Percentiles rank a stretch among this genome's conserved stretches.
phyloP scores from a whole-genome alignment of 495 filamentous ascomycete genomes.

The Tuber borchii region DNA sequence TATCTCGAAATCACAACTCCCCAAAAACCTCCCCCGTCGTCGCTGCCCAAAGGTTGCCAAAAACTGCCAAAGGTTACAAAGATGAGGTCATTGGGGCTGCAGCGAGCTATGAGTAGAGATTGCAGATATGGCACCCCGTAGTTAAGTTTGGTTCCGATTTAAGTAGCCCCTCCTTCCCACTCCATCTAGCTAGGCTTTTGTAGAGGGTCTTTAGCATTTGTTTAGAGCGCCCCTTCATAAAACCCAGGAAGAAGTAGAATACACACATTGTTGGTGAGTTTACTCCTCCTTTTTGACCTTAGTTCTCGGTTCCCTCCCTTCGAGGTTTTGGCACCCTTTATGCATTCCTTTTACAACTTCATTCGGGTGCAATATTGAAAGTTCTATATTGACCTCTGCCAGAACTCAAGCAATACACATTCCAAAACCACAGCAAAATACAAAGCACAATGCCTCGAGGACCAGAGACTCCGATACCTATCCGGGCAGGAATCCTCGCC shows the following conservation, averaged over 20 bases:
- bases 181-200: neutral
- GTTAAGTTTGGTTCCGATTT: neutral
- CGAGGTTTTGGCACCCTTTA: neutral
- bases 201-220: neutral
- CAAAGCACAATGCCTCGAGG: slow-evolving; percentile 29
- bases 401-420: neutral
- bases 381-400: neutral
- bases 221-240: neutral
- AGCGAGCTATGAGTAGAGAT: neutral
- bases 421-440: slow-evolving; percentile 6
- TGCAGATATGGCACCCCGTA: neutral
- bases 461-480: slow-evolving; percentile 31
- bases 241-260: neutral
- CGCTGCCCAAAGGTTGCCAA: neutral
- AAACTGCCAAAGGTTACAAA: neutral
- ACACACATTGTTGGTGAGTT: neutral
- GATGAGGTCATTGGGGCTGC: neutral
- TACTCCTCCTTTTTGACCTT: neutral
- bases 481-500: slow-evolving; percentile 32
- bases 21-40: neutral
- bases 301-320: neutral
- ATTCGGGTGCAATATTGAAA: neutral
- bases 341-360: neutral
- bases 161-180: neutral
- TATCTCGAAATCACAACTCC: neutral